phyloP scores from a whole-genome alignment of 2,329 filamentous ascomycete genomes.

The Sporothrix euskadiensis region DNA sequence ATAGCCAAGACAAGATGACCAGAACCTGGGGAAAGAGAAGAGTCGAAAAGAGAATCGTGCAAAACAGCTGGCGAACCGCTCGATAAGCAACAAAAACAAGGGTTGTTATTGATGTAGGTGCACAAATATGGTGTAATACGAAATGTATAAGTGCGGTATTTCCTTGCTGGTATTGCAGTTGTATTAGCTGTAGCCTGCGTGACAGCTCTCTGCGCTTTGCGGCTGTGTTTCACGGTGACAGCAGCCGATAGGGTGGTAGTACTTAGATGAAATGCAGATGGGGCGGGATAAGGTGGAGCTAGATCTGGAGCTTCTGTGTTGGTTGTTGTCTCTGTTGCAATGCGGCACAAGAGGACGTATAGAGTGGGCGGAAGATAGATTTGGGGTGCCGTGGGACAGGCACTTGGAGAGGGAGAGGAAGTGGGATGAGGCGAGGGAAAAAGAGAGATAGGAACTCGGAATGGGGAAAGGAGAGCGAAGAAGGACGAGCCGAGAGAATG shows the following conservation, averaged over 20 bases:
- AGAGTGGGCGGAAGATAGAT: background rate
- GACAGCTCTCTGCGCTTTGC: background rate
- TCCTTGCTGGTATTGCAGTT: background rate
- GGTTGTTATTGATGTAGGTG: background rate
- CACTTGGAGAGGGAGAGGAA: background rate
- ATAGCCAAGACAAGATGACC: background rate
- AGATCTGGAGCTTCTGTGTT: background rate
- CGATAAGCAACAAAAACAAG: background rate
- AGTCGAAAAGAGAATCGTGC: background rate
- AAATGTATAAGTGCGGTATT: background rate
- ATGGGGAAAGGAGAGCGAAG: background rate
- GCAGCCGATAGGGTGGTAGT: background rate
- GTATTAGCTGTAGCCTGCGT: background rate
- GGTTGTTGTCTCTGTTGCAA: background rate
- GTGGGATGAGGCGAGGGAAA: background rate
- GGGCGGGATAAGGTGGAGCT: background rate
- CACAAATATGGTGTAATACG: background rate
- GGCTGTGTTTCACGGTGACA: slow-evolving; percentile 13
- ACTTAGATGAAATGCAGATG: background rate
- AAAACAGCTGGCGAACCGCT: background rate
- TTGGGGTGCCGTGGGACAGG: background rate
- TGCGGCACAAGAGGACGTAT: background rate
- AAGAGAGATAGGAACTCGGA: background rate
- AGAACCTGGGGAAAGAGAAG: background rate
- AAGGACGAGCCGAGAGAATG: slow-evolving; percentile 7